These are phyloP conservation scores for Tripidium arundinaceum DNA, from an alignment of 202 grass and related monocot genomes.

Conservation along the genomic window DNA sequence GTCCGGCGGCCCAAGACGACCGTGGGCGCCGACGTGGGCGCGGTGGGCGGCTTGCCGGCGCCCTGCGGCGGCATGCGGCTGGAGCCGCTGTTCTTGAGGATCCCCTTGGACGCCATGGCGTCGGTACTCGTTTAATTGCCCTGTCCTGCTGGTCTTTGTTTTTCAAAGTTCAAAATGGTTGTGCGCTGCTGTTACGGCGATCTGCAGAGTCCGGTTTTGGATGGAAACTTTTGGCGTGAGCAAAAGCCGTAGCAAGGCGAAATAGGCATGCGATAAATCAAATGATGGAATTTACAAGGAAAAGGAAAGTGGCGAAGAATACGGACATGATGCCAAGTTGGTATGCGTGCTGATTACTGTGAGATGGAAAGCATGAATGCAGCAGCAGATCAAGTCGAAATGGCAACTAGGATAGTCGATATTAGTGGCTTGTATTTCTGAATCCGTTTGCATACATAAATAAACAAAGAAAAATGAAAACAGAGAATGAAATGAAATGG, in stretches of 20 bases:
- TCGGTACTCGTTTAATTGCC: neutral
- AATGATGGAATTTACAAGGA: neutral
- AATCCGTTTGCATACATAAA: neutral
- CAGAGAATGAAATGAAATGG: neutral
- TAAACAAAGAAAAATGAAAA: neutral
- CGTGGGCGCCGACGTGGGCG: slow-evolving; percentile 41
- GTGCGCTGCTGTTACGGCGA: slow-evolving; percentile 8
- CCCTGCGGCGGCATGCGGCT: slow-evolving; percentile 38
- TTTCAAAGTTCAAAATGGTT: neutral
- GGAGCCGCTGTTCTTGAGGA: slow-evolving; percentile 64
- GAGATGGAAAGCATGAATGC: neutral
- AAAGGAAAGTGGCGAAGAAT: neutral
- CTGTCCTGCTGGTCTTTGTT: neutral
- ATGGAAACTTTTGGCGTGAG: slow-evolving; percentile 14
- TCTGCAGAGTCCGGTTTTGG: slow-evolving; percentile 5
- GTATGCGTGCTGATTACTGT: neutral
- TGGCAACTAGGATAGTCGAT: neutral
- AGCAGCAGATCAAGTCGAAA: neutral
- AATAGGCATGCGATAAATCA: neutral
- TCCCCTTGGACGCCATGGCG: slow-evolving; percentile 66
- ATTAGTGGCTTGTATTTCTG: neutral
- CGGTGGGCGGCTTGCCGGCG: slow-evolving; percentile 49
- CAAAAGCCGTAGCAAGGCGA: neutral
- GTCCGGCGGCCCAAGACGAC: slow-evolving; percentile 78
- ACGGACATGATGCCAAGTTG: neutral